Evolutionary conservation across 2,329 filamentous ascomycete species (phyloP).

Genomic region (Cytospora schulzeri): DNA sequence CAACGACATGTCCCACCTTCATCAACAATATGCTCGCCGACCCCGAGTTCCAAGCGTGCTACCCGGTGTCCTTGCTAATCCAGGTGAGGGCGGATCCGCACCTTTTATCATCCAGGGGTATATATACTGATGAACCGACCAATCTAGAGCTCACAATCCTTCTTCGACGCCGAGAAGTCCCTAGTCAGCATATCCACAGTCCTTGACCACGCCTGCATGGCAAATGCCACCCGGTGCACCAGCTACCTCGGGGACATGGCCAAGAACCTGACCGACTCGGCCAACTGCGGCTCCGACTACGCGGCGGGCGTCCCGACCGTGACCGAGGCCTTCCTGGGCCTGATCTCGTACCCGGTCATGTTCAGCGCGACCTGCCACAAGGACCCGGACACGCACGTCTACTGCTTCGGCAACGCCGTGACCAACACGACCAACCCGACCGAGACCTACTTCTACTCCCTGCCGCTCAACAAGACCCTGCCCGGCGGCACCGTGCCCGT

Average conservation of each 20-base stretch:
- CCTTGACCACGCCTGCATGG: slow-evolving; percentile 76
- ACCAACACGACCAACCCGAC: slow-evolving; percentile 71
- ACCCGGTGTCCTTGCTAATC: slow-evolving; percentile 82
- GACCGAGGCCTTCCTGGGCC: slow-evolving; percentile 71
- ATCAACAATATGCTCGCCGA: slow-evolving; percentile 68
- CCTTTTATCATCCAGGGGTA: not conserved
- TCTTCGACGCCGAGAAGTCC: slow-evolving; percentile 78
- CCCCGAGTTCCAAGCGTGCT: slow-evolving; percentile 70
- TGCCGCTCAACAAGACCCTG: slow-evolving; percentile 75
- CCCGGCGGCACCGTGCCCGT: slow-evolving; percentile 68
- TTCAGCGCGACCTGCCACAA: slow-evolving; percentile 81
- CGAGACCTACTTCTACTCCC: slow-evolving; percentile 81
- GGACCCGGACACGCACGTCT: slow-evolving; percentile 65
- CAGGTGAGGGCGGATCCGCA: slow-evolving; percentile 55
- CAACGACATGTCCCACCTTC: slow-evolving; percentile 63
- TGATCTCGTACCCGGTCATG: slow-evolving; percentile 75
- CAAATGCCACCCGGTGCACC: slow-evolving; percentile 67
- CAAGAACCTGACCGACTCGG: slow-evolving; percentile 59
- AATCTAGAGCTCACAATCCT: slow-evolving; percentile 74
- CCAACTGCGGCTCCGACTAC: slow-evolving; percentile 75
- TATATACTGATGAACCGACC: slow-evolving; percentile 30
- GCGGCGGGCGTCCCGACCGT: slow-evolving; percentile 68
- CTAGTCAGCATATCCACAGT: slow-evolving; percentile 72
- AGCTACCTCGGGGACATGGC: slow-evolving; percentile 67
- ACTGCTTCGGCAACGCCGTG: slow-evolving; percentile 82